Percentiles rank a stretch among this genome's conserved stretches.
phyloP scores from a whole-genome alignment of 192 early-diverging fungal genomes.

The Gaertneriomyces sp. region DNA sequence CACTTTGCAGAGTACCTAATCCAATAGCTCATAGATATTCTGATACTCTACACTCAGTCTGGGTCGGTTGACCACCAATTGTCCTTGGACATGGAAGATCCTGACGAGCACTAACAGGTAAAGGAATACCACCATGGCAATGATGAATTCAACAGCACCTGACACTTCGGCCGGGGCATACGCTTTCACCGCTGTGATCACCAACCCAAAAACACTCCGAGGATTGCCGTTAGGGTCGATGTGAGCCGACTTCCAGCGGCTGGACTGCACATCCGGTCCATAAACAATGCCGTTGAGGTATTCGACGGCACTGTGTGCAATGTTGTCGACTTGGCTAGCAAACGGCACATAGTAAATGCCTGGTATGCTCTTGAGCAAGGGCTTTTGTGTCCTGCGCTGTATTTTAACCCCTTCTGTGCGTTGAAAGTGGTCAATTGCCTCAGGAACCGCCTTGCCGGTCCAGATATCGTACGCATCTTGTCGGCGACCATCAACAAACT shows the following conservation, averaged over 20 bases:
- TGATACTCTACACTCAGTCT: slow-evolving; percentile 36
- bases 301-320: slow-evolving; percentile 34
- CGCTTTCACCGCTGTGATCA: slow-evolving; percentile 37
- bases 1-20: slow-evolving; percentile 7
- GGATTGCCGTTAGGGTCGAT: slow-evolving; percentile 24
- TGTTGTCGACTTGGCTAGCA: slow-evolving; percentile 40
- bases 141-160: slow-evolving; percentile 35
- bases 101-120: slow-evolving; percentile 38
- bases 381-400: slow-evolving; percentile 32
- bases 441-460: slow-evolving; percentile 40
- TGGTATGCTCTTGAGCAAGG: slow-evolving; percentile 41
- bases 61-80: slow-evolving; percentile 43
- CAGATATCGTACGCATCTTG: slow-evolving; percentile 52
- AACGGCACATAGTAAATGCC: slow-evolving; percentile 12
- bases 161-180: slow-evolving; percentile 42
- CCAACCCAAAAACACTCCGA: slow-evolving; percentile 21
- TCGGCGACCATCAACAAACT: slow-evolving; percentile 44
- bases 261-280: background rate
- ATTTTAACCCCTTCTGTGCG: slow-evolving; percentile 33
- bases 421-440: slow-evolving; percentile 28
- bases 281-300: slow-evolving; percentile 7
- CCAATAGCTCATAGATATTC: slow-evolving; percentile 32
- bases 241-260: slow-evolving; percentile 12
- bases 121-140: slow-evolving; percentile 39
- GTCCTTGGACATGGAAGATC: slow-evolving; percentile 40